phyloP scores from a whole-genome alignment of 768 basidiomycete species.

The Naematelia encephala region DNA sequence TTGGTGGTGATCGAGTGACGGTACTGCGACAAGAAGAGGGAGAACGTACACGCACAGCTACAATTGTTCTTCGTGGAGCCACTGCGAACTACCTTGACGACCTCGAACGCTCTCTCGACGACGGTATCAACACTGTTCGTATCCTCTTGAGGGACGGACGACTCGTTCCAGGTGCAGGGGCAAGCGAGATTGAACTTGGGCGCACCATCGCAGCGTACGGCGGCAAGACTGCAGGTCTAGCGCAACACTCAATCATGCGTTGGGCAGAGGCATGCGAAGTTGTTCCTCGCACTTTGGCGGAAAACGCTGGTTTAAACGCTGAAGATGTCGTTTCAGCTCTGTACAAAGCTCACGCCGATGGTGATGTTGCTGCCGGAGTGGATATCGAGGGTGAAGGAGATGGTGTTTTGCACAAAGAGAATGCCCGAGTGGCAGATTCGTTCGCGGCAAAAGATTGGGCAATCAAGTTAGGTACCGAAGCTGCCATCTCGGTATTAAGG shows the following conservation, averaged over 20 bases:
- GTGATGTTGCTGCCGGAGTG: slow-evolving; percentile 46
- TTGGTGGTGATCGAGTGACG: slow-evolving; percentile 96
- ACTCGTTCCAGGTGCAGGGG: slow-evolving; percentile 89
- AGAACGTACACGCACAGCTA: slow-evolving; percentile 83
- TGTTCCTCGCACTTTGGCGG: slow-evolving; percentile 83
- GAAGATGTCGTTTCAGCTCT: slow-evolving; percentile 85
- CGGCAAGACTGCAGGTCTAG: slow-evolving; percentile 78
- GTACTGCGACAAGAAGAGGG: slow-evolving; percentile 85
- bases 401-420: slow-evolving; percentile 30
- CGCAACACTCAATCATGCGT: slow-evolving; percentile 88
- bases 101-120: slow-evolving; percentile 91
- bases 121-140: slow-evolving; percentile 95
- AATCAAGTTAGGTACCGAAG: slow-evolving; percentile 50
- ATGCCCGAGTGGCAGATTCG: slow-evolving; percentile 59
- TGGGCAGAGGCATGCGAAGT: slow-evolving; percentile 89
- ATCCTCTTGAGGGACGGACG: slow-evolving; percentile 82
- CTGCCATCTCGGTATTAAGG: slow-evolving; percentile 58
- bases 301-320: slow-evolving; percentile 86
- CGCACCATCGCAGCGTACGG: slow-evolving; percentile 80
- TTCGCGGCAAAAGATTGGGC: slow-evolving; percentile 80
- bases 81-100: slow-evolving; percentile 93
- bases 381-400: slow-evolving; percentile 44
- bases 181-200: slow-evolving; percentile 89
- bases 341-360: slow-evolving; percentile 81
- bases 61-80: slow-evolving; percentile 91